Conservation (phyloP, 1,284 basidiomycete species). For the Pyrrhoderma lamaoense region DNA sequence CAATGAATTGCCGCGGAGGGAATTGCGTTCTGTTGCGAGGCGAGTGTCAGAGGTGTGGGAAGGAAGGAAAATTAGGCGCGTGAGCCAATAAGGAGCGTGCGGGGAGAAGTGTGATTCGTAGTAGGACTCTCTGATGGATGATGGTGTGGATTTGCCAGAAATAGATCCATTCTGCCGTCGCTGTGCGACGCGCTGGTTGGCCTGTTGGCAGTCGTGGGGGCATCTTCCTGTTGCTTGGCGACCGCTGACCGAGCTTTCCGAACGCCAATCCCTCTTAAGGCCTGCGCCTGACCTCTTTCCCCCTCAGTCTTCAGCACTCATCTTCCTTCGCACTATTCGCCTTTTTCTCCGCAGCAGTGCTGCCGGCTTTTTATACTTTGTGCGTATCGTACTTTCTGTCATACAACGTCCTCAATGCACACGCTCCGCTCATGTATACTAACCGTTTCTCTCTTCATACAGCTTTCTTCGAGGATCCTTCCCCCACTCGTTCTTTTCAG, state of each 20-base stretch:
- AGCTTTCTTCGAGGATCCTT: constrained; percentile 27
- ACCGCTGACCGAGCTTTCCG: constrained; percentile 18
- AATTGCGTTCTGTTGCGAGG: too few relatives aligned
- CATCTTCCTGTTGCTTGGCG: constrained; percentile 10
- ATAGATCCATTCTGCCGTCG: too few relatives aligned
- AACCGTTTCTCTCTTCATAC: background rate
- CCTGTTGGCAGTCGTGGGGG: background rate
- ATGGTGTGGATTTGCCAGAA: background rate
- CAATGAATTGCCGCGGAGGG: background rate
- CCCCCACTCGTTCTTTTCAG: constrained; percentile 31
- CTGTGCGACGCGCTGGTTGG: too few relatives aligned
- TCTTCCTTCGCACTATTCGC: constrained; percentile 19
- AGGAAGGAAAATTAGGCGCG: background rate
- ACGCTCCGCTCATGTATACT: background rate
- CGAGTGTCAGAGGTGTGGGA: background rate
- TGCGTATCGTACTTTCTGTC: constrained; percentile 18
- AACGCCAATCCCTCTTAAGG: constrained; percentile 18
- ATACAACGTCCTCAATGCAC: background rate
- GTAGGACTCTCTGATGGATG: background rate
- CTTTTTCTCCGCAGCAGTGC: constrained; percentile 31
- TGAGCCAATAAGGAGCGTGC: background rate
- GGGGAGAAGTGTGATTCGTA: background rate
- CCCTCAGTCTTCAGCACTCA: constrained; percentile 21
- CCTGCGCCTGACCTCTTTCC: constrained; percentile 12
- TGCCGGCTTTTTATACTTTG: constrained; percentile 26